These are phyloP conservation scores for Celoporthe dispersa DNA, from an alignment of 2,329 filamentous ascomycete species.

Conservation along the genomic window DNA sequence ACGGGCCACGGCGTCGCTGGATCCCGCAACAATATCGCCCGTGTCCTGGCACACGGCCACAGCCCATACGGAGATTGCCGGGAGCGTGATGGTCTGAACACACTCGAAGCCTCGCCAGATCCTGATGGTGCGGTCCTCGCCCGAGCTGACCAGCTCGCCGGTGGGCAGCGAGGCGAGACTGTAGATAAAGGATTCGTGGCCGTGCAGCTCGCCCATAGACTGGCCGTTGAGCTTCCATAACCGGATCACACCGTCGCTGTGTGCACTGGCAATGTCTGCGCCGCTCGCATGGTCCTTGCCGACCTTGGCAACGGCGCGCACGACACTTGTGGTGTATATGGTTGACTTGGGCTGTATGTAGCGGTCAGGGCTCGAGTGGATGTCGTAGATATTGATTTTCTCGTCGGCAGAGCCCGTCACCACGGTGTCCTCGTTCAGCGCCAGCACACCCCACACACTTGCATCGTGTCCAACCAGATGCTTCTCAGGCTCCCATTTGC, in stretches of 20 bases:
- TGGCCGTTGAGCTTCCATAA: conserved; percentile 84
- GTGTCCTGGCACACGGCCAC: conserved; percentile 82
- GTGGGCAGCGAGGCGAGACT: conserved; percentile 76
- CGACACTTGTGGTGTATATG: conserved; percentile 75
- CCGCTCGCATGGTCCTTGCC: conserved; percentile 75
- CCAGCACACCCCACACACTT: conserved; percentile 90
- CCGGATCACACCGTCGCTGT: conserved; percentile 88
- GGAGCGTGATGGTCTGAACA: conserved; percentile 94
- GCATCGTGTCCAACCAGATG: conserved; percentile 77
- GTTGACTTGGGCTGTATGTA: conserved; percentile 57
- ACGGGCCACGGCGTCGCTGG: conserved; percentile 84
- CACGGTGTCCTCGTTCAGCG: conserved; percentile 77
- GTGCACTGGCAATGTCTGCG: conserved; percentile 91
- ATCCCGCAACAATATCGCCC: conserved; percentile 91
- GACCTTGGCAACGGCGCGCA: conserved; percentile 87
- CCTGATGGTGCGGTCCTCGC: conserved; percentile 91
- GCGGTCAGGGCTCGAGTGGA: conserved; percentile 62
- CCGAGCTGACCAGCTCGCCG: conserved; percentile 87
- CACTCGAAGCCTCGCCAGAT: conserved; percentile 86
- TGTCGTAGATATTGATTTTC: conserved; percentile 81
- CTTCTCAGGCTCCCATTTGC: conserved; percentile 79
- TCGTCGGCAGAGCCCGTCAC: conserved; percentile 94
- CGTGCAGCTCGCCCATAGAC: conserved; percentile 76
- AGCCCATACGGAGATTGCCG: conserved; percentile 94
- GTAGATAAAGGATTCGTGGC: conserved; percentile 96